phyloP scores from a whole-genome alignment of 1,139 yeast species.

The Hyphopichia burtonii region DNA sequence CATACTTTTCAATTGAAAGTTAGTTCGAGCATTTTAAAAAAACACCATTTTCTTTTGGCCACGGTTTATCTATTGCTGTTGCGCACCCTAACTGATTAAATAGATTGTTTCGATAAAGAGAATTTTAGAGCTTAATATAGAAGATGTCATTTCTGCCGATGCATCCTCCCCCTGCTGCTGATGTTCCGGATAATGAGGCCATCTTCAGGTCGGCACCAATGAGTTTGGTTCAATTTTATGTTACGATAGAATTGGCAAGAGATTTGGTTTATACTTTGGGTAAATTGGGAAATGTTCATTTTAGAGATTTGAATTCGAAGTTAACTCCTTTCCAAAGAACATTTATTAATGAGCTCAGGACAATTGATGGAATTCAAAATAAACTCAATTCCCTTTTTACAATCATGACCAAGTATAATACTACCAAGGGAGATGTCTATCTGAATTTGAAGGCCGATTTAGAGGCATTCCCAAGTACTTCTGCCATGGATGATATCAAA shows the following conservation, averaged over 20 bases:
- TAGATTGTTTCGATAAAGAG: neutral
- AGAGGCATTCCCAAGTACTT: conserved; percentile 27
- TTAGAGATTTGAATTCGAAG: conserved; percentile 80
- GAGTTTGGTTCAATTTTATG: conserved; percentile 87
- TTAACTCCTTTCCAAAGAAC: conserved; percentile 84
- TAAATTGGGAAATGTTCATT: conserved; percentile 78
- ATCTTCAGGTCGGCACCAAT: conserved; percentile 81
- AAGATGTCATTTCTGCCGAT: neutral
- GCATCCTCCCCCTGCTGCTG: neutral
- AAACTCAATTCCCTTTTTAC: conserved; percentile 28
- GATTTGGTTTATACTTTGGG: conserved; percentile 85
- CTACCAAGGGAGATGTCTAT: conserved; percentile 24
- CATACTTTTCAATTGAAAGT: too few relatives aligned
- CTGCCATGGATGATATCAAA: conserved; percentile 32
- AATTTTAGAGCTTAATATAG: too few relatives aligned
- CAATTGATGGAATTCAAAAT: conserved; percentile 33
- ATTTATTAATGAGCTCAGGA: conserved; percentile 77
- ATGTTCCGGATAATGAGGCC: conserved; percentile 17
- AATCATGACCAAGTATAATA: conserved; percentile 37
- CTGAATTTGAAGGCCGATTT: conserved; percentile 25
- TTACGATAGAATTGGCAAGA: conserved; percentile 87
- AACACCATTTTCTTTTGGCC: too few relatives aligned
- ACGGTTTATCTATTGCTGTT: neutral
- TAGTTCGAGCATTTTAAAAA: too few relatives aligned
- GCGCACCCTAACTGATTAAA: neutral